Base-by-base conservation (phyloP, 2,329 filamentous ascomycete genomes). In the Diaporthe destruens region DNA sequence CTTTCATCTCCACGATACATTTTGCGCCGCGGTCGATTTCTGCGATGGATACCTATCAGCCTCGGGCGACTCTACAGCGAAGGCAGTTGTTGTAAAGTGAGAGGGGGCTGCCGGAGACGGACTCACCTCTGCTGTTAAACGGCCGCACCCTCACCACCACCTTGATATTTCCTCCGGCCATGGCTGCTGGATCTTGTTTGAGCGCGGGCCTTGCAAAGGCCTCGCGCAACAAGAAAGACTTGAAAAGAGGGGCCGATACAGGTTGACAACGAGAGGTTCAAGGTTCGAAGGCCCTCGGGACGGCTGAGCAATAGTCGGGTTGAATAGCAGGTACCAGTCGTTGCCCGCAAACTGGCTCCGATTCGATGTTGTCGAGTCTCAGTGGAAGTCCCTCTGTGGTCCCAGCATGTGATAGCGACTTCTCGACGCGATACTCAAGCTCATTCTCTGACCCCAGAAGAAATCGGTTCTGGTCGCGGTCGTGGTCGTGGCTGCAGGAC, bases 1-100 rank as follows among this genome's bases (percentile, higher is more conserved):
- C 94, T 87, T 96, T 94, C 96, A 99, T 99, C 79, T 96, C 93
- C 75, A 99, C 94, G 79, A 99, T 97, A 87, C 95, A 97, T 95
- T 94, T 95, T 88, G 96, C 92, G 78, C 92, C 91, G 81, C 97
- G 91, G 77, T 97, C 96, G 80, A 92, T 92, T 89, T 98, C 94
- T 98, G 80, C 68, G 74, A 56, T 25, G 47, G 18, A 29, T 11
- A 32, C 36, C 16, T 16, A 44, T 75, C 69, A 75, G 61, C 44
- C 51, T 36, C 39, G 29, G 25, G 23, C 12, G 49, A n/a, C n/a
- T 57, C 7, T 39, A 16, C 29, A 25, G 67, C 8, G 34, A 36
- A 23, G 6, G 11, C 18, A 12, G 9, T 44, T 47, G 49, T 65
- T 51, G 32, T 18, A 32, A 42, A n/a, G 47, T 12, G 14, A 18